Evolutionary conservation across 2,329 filamentous ascomycete genomes (phyloP), one percentile per base, ranked within the genome.

Genomic region (Alternaria dauci): DNA sequence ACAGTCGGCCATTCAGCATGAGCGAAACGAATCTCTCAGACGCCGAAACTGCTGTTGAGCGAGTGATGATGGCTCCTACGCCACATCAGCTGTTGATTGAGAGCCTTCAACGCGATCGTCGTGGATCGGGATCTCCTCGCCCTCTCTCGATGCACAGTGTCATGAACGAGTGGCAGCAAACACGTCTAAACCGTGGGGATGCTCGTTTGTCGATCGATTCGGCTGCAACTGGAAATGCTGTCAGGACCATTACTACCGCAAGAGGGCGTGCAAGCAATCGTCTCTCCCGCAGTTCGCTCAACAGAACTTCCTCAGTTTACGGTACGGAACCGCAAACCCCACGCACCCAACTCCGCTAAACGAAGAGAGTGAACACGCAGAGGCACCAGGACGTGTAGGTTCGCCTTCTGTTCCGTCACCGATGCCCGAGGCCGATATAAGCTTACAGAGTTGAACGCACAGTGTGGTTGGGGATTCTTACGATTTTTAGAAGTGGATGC

Each of bases 1-100:
- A 44, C 23, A 18, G 36, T 20, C 55, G 55, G 3, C 36, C 54
- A 18, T 34, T 62, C 12, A 66, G 55, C 46, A 61, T 67, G 20
- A 65, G 62, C 48, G 62, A 58, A 39, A 57, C 61, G 9, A 32
- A 42, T 6, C 14, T 58, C 18, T 66, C 63, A 3, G 61, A 64
- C 14, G 58, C 61, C 26, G 55, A 59, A 28, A 66, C 63, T 12
- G 52, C 42, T 23, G 43, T 62, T 34, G 58, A 65, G 16, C 55
- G 46, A 8, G 28, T 32, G n/a, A 58, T 42, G 20, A 55, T 52
- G 20, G 36, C 52, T 34, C 50, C 58, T 46, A 18, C 12, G 16
- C 58, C 58, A 34, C 46, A 43, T 11, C 43, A 54, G 18, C 23
- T 61, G 3, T 25, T 55, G 1, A 16, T 34, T 16, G 58, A 53